phyloP scores from a whole-genome alignment of 2,329 filamentous ascomycete genomes.

The Apiospora phragmitis region DNA sequence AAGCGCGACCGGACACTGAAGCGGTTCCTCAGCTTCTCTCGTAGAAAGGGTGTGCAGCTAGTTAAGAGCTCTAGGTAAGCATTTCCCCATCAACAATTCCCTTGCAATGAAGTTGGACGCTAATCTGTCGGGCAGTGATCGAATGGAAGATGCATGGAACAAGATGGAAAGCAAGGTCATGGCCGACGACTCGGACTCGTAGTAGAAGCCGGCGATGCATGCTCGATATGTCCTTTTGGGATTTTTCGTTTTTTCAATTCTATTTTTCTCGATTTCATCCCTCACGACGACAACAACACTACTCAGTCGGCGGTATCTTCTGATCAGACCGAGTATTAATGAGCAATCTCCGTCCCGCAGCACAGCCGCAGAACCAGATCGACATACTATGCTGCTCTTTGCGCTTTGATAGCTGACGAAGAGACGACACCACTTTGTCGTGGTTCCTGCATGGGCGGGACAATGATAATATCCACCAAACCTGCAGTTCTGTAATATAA shows the following conservation, averaged over 20 bases:
- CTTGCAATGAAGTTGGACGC: slow-evolving; percentile 2
- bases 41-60: slow-evolving; percentile 43
- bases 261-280: not conserved
- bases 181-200: slow-evolving; percentile 24
- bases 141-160: slow-evolving; percentile 29
- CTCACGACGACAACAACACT: not conserved
- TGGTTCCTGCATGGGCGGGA: not conserved
- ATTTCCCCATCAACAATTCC: not conserved
- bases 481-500: not conserved
- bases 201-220: slow-evolving; percentile 10
- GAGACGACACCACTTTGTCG: not conserved
- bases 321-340: not conserved
- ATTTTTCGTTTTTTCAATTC: not conserved
- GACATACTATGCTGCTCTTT: not conserved
- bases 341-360: not conserved
- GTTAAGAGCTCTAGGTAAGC: slow-evolving; percentile 43
- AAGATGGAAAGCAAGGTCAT: slow-evolving; percentile 29
- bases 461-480: not conserved
- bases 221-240: not conserved
- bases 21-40: slow-evolving; percentile 50
- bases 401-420: not conserved
- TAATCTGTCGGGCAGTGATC: slow-evolving; percentile 18
- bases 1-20: slow-evolving; percentile 53
- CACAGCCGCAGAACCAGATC: not conserved
- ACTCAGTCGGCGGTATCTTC: not conserved